A percentile compares a stretch with the other conserved stretches of the same genome.
These are phyloP conservation scores for Apostasia ramifera DNA, from an alignment of 106 monocot species.

Conservation along the genomic window DNA sequence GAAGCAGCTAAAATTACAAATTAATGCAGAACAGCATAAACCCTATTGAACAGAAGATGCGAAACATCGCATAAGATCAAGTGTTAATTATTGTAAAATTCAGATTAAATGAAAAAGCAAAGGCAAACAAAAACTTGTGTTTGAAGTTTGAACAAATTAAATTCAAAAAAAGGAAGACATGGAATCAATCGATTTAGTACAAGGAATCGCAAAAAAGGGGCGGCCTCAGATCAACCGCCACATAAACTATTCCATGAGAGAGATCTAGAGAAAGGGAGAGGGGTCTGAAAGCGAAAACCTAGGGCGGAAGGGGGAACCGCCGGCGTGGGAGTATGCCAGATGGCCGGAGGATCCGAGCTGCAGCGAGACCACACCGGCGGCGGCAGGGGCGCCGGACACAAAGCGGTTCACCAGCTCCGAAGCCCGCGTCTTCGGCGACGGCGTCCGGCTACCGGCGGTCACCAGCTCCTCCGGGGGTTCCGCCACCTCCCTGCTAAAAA, in stretches of 20 bases:
- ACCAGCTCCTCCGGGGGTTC: slow-evolving; percentile 79
- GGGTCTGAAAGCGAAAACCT: slow-evolving; percentile 30
- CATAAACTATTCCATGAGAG: not conserved
- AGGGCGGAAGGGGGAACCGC: slow-evolving; percentile 48
- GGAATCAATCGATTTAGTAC: not conserved
- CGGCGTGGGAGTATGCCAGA: slow-evolving; percentile 61
- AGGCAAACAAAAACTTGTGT: not conserved
- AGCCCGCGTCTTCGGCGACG: slow-evolving; percentile 86
- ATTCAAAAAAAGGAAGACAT: not conserved
- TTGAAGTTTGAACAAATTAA: not conserved
- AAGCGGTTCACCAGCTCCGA: slow-evolving; percentile 60
- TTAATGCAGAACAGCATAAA: too few species aligned
- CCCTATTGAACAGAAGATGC: too few species aligned
- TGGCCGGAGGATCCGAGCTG: slow-evolving; percentile 44
- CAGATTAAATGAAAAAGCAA: not conserved
- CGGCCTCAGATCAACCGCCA: not conserved
- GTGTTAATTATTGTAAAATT: too few species aligned
- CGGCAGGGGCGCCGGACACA: slow-evolving; percentile 1
- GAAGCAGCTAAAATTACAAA: too few species aligned
- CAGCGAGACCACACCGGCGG: slow-evolving; percentile 41
- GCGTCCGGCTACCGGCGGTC: slow-evolving; percentile 83
- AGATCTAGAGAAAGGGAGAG: not conserved
- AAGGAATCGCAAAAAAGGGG: not conserved
- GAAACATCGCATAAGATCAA: too few species aligned
- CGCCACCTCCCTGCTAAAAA: slow-evolving; percentile 80